Evolutionary conservation across 768 basidiomycete genomes (phyloP), one percentile per base, ranked within the genome.

Genomic region (Chalciporus pseudorubinellus): DNA sequence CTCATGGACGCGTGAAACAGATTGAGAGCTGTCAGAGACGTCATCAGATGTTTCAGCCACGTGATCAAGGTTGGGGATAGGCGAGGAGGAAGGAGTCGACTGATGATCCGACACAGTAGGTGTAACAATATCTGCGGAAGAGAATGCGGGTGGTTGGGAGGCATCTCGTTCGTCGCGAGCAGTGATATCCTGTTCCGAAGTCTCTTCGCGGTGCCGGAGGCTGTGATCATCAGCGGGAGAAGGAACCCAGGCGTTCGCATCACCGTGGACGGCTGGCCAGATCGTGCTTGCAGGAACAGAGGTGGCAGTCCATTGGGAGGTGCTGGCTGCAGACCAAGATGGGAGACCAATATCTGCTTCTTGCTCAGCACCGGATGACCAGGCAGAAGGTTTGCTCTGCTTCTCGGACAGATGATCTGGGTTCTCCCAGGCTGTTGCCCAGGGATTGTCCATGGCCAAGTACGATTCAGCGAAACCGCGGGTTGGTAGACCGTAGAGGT

Each of bases 401-500:
- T 48, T 41, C 10, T 46, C 40, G 28, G 51, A 36, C 28, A 60
- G 53, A 50, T 74, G 73, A 19, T 71, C 57, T 42, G 81, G 64
- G 54, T 82, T 80, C 49, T 74, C 77, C 85, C 84, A 87, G 49
- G 82, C 79, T 66, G 84, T 85, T 38, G 81, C 80, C 83, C 87
- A 91, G 43, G 86, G 83, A 68, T 90, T 83, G 58, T 89, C 86
- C 85, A 89, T 89, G 12, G 13, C 31, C 11, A 52, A 29, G 18
- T 19, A 11, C 51, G 38, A 40, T 39, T 47, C 49, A 59, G 33
- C 19, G 10, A 6, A 3, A 14, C 33, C 62, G 65, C 59, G 39
- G 5, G 18, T 21, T 20, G 5, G 21, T 13, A 14, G n/a, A 39
- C 10, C 3, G 21, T 13, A 14, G n/a, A 39, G 18, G 20, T 31